Base-by-base conservation (phyloP, 441 rosid genomes). In the Populus hybrid region DNA sequence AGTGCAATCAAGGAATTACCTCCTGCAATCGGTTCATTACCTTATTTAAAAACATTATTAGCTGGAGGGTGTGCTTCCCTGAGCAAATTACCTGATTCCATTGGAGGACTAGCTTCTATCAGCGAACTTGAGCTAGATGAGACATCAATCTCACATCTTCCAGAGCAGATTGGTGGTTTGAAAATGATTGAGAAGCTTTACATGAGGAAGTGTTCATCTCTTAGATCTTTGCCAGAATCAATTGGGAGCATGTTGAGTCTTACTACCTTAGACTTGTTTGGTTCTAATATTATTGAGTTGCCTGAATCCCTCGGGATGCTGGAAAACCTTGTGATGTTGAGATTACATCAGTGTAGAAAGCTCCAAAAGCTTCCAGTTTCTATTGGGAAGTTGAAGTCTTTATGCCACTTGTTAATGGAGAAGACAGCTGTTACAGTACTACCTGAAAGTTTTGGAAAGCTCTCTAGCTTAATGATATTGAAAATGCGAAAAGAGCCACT, bases 401-500 rank as follows among this genome's bases (percentile, higher is more conserved):
- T 93, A 79, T 79, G 74, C 63, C 78, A 0, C 61, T 70, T 93
- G 67, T 31, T 66, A 66, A 91, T 89, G 90, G 75, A 86, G 75
- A 85, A 69, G 61, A 87, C 95, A 6, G 83, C 70, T 9, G 82
- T 91, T 28, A 36, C 69, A 40, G 80, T 84, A 80, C 65, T 93
- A 50, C 97, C 97, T 2, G 88, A 82, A 56, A 86, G 82, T 76
- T 89, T 93, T 0, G 93, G 95, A 66, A 84, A 53, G 79, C 93
- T 91, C 14, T 79, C 90, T 8, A 75, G 79, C 0, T 75, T 93
- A 81, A 79, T 53, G 81, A 77, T 31, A 0, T 45, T 91, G 86
- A 74, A 31, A 72, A 82, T 93, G 94, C 12, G 79, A 64, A 90
- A 93, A 78, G 70, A 24, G 7, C 87, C 87, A 28, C 40, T 11